Evolutionary conservation across 371 early-diverging fungal genomes (phyloP).

Genomic region (Mucor ambiguus): DNA sequence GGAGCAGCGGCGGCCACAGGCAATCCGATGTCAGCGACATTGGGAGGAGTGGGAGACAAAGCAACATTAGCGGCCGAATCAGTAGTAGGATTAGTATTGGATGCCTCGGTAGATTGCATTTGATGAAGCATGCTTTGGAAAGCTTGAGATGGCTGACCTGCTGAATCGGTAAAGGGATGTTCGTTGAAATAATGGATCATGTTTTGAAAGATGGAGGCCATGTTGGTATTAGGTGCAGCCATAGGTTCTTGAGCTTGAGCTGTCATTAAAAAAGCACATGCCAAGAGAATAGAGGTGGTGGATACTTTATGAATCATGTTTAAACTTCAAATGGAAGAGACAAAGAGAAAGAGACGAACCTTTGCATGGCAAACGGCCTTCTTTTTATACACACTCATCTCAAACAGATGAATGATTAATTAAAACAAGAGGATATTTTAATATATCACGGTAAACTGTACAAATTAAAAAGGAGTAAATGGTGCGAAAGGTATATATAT

Average conservation of each 20-base stretch:
- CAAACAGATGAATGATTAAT: background rate
- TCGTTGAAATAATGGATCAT: background rate
- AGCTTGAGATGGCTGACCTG: background rate
- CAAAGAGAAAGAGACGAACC: background rate
- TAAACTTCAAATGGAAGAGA: no score
- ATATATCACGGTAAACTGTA: slow-evolving; percentile 11
- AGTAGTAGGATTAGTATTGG: slow-evolving; percentile 4
- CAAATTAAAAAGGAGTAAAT: slow-evolving; percentile 15
- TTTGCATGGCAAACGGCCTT: background rate
- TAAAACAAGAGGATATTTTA: slow-evolving; percentile 5
- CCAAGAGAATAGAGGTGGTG: background rate
- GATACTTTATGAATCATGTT: background rate
- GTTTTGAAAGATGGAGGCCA: background rate
- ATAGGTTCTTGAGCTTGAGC: slow-evolving; percentile 5
- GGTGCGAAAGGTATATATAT: background rate
- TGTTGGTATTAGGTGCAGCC: background rate
- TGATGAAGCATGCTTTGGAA: background rate
- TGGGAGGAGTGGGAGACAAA: background rate
- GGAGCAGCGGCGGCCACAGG: background rate
- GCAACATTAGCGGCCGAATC: background rate
- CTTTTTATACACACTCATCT: background rate
- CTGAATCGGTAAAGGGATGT: background rate
- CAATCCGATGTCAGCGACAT: background rate
- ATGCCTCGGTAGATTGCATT: background rate
- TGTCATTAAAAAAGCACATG: background rate